Evolutionary conservation across 1,284 basidiomycete genomes (phyloP).

Genomic region (Naganishia liquefaciens): DNA sequence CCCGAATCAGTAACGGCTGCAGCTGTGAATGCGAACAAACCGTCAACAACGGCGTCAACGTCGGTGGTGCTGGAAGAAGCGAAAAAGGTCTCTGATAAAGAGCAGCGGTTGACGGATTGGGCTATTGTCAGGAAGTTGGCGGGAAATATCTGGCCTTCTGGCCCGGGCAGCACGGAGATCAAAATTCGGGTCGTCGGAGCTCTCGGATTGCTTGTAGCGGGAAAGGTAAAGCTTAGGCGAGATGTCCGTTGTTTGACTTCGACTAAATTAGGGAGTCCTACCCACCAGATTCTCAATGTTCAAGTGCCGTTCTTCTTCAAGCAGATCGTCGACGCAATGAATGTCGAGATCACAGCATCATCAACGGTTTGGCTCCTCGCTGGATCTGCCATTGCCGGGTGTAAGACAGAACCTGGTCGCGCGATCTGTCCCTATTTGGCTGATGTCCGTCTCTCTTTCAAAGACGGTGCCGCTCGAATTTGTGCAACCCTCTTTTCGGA

Average conservation of each 20-base stretch:
- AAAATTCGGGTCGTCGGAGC: slow-evolving; percentile 79
- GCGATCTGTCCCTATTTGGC: slow-evolving; percentile 33
- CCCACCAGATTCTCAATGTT: slow-evolving; percentile 76
- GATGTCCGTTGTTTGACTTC: background rate
- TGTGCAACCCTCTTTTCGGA: slow-evolving; percentile 88
- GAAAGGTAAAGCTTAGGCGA: slow-evolving; percentile 66
- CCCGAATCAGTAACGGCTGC: background rate
- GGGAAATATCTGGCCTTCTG: slow-evolving; percentile 60
- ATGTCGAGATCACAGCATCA: slow-evolving; percentile 73
- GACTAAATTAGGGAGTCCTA: background rate
- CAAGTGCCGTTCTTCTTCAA: slow-evolving; percentile 98
- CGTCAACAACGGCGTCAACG: background rate
- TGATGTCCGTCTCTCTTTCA: background rate
- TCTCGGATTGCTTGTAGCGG: slow-evolving; percentile 74
- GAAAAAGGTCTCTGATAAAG: slow-evolving; percentile 29
- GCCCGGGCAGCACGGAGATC: slow-evolving; percentile 56
- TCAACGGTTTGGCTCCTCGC: slow-evolving; percentile 89
- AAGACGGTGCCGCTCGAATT: slow-evolving; percentile 88
- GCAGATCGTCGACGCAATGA: slow-evolving; percentile 81
- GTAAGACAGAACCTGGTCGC: slow-evolving; percentile 57
- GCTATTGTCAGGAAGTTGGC: slow-evolving; percentile 60
- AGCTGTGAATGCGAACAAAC: background rate
- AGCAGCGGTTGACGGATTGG: slow-evolving; percentile 54
- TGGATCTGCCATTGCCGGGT: slow-evolving; percentile 85
- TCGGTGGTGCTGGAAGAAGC: slow-evolving; percentile 28